Evolutionary conservation across 1,284 basidiomycete genomes (phyloP), one percentile per base, ranked within the genome.

Genomic region (Moesziomyces sp.): DNA sequence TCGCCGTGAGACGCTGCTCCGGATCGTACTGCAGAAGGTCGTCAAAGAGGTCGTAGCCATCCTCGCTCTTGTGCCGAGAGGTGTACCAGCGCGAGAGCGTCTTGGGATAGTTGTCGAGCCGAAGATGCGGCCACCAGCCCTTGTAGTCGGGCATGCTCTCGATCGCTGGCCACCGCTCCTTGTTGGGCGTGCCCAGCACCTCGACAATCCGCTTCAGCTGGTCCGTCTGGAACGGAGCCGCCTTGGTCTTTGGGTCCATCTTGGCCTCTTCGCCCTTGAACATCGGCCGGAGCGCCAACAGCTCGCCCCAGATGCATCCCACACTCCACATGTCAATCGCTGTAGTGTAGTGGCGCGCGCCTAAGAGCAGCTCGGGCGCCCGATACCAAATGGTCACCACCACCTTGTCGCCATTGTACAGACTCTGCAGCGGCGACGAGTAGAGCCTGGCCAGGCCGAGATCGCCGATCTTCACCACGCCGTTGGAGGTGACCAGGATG

Each of bases 351-450:
- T 99, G 96, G 67, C 94, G 92, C 3, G 95, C 93, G 14, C 96
- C 96, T 83, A 98, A 88, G 10, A 98, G 88, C 3, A 98, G 89
- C 84, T 99, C 96, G 0, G 96, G 96, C 3, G 94, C 93, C 48
- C 96, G 91, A 81, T 99, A 99, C 96, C 96, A 99, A 78, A 99
- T 98, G 0, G 97, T 99, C 3, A 99, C 97, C 38, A 99, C 97
- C 13, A 99, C 95, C 84, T 98, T 98, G 86, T 99, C 96, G 21
- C 84, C 93, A 90, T 83, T 83, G 77, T 86, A 87, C 2, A 97
- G 87, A 0, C 92, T 91, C 79, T 94, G 92, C 0, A 97, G 87
- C 3, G 94, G 94, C 58, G 92, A 89, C 72, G 92, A 90, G 53
- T 91, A 91, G 8, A 98, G 87, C 42, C 97, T 89, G 0, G 97